These are phyloP conservation scores for Pelargonium myrrhifolium DNA, from an alignment of 441 rosid genomes.

Conservation along the genomic window DNA sequence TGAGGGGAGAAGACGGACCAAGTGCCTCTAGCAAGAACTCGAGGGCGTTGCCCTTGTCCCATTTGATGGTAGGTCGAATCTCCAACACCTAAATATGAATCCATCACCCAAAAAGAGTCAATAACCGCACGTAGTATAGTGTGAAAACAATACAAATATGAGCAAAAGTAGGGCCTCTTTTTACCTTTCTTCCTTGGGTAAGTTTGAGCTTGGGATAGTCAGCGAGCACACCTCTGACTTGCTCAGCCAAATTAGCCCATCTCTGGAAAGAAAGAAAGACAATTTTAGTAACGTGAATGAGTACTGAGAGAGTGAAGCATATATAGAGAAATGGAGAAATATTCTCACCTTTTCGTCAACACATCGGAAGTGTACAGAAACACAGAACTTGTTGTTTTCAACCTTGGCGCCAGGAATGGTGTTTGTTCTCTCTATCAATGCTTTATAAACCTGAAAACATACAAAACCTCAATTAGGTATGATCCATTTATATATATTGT, in stretches of 20 bases:
- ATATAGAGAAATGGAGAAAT: neutral
- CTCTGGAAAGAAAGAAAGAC: slow-evolving; percentile 30
- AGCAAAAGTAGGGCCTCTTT: too few species aligned
- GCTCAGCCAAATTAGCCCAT: slow-evolving; percentile 52
- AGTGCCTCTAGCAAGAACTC: slow-evolving; percentile 47
- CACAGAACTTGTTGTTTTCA: slow-evolving; percentile 73
- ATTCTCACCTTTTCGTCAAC: slow-evolving; percentile 57
- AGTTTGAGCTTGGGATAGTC: slow-evolving; percentile 55
- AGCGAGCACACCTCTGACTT: slow-evolving; percentile 42
- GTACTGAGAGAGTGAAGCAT: neutral
- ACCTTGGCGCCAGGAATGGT: slow-evolving; percentile 59
- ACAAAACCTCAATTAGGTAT: neutral
- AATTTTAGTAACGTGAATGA: neutral
- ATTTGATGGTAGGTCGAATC: slow-evolving; percentile 65
- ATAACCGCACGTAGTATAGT: neutral
- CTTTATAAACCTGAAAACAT: slow-evolving; percentile 39
- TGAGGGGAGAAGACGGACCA: slow-evolving; percentile 26
- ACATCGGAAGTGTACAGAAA: slow-evolving; percentile 74
- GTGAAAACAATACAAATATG: too few species aligned
- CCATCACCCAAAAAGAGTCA: slow-evolving; percentile 4
- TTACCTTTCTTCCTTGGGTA: slow-evolving; percentile 58
- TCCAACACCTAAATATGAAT: slow-evolving; percentile 39
- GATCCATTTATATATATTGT: neutral
- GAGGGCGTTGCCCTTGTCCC: slow-evolving; percentile 77
- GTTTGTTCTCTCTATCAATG: slow-evolving; percentile 49